Evolutionary conservation across 768 basidiomycete genomes (phyloP), one percentile per base, ranked within the genome.

Genomic region (Pulveroboletus sp.): DNA sequence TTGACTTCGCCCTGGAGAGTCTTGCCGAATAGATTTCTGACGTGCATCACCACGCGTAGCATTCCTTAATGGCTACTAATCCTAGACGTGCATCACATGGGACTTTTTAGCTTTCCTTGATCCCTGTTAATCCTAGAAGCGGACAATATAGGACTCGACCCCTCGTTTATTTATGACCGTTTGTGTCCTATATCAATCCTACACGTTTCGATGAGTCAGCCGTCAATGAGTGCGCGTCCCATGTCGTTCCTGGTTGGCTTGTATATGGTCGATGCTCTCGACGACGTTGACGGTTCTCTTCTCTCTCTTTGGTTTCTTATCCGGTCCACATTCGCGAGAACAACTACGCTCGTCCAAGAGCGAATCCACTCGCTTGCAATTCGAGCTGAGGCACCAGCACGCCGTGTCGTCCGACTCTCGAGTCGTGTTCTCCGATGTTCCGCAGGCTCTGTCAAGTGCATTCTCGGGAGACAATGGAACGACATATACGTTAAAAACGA

Each of bases 301-400:
- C 65, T 63, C 71, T 46, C 56, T 82, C 40, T 57, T 76, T 33
- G 12, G 52, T 36, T 55, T 64, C 43, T 48, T 66, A 43, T n/a
- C 43, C 14, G 35, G 33, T 47, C 44, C 39, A 51, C 50, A 54
- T 42, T 46, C 33, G 17, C 54, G 21, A 31, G 50, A 39, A 36
- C 47, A 43, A 30, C 37, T 40, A 35, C 30, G 36, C 14, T 28
- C 35, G 21, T 27, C 24, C n/a, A 14, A 39, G 14, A 10, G 36
- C 17, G 46, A 38, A 11, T 38, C 55, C 12, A 28, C 48, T 14
- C 61, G 32, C 62, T 79, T 53, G 55, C 57, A 68, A 32, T 82
- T 86, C 58, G 74, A 83, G 57, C 69, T 85, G 54, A 77, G 85
- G 43, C 84, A 86, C 58, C 64, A 79, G 17, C 83, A 86, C 57